Evolutionary conservation across 768 basidiomycete species (phyloP).

Genomic region (Podaxis sp.): DNA sequence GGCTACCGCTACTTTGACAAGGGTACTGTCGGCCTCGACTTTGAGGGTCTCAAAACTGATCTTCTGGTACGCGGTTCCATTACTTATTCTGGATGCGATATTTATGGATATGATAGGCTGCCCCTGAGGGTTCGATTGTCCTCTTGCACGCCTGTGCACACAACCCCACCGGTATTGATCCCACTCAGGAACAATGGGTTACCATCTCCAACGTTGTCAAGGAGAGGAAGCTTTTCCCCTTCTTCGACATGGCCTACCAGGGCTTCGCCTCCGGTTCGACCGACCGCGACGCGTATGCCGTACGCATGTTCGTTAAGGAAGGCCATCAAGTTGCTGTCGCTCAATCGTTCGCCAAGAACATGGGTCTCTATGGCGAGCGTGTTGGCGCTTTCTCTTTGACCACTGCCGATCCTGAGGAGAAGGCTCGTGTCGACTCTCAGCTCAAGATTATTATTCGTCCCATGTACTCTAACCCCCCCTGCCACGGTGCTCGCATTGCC

Average conservation of each 20-base stretch:
- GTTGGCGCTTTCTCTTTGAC: constrained; percentile 94
- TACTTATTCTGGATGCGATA: background rate
- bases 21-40: constrained; percentile 88
- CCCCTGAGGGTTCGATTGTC: constrained; percentile 80
- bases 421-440: constrained; percentile 88
- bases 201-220: constrained; percentile 85
- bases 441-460: constrained; percentile 94
- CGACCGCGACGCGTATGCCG: constrained; percentile 88
- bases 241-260: constrained; percentile 99
- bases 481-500: constrained; percentile 87
- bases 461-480: constrained; percentile 97
- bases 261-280: constrained; percentile 97
- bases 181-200: constrained; percentile 90
- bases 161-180: constrained; percentile 99
- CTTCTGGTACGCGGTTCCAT: constrained; percentile 57
- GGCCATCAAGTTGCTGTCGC: constrained; percentile 89
- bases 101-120: constrained; percentile 41
- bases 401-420: constrained; percentile 68
- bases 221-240: constrained; percentile 90
- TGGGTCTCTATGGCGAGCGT: constrained; percentile 98
- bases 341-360: constrained; percentile 99
- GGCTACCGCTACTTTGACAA: constrained; percentile 94
- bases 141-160: constrained; percentile 97
- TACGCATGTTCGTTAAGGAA: constrained; percentile 89
- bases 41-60: constrained; percentile 87